Evolutionary conservation across 2,329 filamentous ascomycete genomes (phyloP).

Genomic region (Coccinonectria pachysandricola): DNA sequence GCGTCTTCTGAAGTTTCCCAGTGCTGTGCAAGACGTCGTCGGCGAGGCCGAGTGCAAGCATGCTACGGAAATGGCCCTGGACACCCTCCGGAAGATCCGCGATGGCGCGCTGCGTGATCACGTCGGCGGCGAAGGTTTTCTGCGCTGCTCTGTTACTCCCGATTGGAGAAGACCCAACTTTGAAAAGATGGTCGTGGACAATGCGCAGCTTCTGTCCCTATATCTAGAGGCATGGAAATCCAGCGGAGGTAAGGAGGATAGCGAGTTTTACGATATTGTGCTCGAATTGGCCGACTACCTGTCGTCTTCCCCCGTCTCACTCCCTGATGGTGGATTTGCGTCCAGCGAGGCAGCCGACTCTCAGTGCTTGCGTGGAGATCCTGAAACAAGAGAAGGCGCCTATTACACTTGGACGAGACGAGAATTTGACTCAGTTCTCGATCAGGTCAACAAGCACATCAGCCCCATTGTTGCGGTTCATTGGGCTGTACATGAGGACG

Average conservation of each 20-base stretch:
- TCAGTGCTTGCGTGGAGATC: conserved; percentile 59
- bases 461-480: conserved; percentile 69
- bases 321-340: conserved; percentile 64
- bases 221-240: conserved; percentile 80
- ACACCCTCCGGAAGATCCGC: conserved; percentile 66
- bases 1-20: conserved; percentile 59
- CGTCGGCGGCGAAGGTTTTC: conserved; percentile 42
- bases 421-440: conserved; percentile 69
- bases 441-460: conserved; percentile 39
- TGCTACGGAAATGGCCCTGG: conserved; percentile 68
- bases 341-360: conserved; percentile 90
- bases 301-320: conserved; percentile 57
- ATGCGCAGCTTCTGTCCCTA: conserved; percentile 71
- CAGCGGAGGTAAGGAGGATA: conserved; percentile 37
- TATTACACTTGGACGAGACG: conserved; percentile 91
- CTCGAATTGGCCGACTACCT: conserved; percentile 83
- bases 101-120: conserved; percentile 47
- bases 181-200: conserved; percentile 94
- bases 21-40: conserved; percentile 74
- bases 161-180: conserved; percentile 96
- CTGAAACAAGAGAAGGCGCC: conserved; percentile 78
- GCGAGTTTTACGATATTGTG: conserved; percentile 67
- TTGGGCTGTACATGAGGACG: conserved; percentile 74
- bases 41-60: conserved; percentile 65
- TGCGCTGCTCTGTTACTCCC: conserved; percentile 75